Conservation (phyloP, 202 grass and related monocot species). For the Cymbopogon flexuosus region DNA sequence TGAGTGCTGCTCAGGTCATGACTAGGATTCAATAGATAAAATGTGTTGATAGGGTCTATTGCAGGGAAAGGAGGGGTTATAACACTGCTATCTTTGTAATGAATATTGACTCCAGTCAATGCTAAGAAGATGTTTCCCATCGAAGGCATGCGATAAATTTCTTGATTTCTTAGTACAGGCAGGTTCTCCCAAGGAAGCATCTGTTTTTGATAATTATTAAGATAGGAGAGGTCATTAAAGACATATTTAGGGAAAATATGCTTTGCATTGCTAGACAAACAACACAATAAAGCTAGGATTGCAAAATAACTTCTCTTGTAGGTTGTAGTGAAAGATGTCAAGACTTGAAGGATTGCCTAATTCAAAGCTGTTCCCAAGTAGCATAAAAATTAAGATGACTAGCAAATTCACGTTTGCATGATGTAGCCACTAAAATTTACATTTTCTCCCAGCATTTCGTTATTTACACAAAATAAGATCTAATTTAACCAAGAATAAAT, state of each 20-base stretch:
- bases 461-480: constrained; percentile 10
- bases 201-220: constrained; percentile 42
- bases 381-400: not conserved
- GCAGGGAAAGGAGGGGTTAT: constrained; percentile 39
- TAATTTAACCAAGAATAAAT: not conserved
- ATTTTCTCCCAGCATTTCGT: too few species aligned
- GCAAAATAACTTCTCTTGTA: not conserved
- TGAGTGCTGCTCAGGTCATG: constrained; percentile 70
- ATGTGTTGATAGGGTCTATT: constrained; percentile 63
- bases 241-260: not conserved
- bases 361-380: not conserved
- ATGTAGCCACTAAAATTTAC: not conserved
- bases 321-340: too few species aligned
- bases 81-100: constrained; percentile 28
- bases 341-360: too few species aligned
- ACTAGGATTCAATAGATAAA: constrained; percentile 76
- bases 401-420: too few species aligned
- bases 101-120: constrained; percentile 47
- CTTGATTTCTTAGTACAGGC: constrained; percentile 71
- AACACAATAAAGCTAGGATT: not conserved
- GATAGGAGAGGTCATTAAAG: constrained; percentile 2
- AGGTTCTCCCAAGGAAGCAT: constrained; percentile 96
- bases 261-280: not conserved
- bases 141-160: constrained; percentile 91
- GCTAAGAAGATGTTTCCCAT: constrained; percentile 52